phyloP scores from a whole-genome alignment of 2,329 filamentous ascomycete genomes.

The Chaetoscypha palmicola region DNA sequence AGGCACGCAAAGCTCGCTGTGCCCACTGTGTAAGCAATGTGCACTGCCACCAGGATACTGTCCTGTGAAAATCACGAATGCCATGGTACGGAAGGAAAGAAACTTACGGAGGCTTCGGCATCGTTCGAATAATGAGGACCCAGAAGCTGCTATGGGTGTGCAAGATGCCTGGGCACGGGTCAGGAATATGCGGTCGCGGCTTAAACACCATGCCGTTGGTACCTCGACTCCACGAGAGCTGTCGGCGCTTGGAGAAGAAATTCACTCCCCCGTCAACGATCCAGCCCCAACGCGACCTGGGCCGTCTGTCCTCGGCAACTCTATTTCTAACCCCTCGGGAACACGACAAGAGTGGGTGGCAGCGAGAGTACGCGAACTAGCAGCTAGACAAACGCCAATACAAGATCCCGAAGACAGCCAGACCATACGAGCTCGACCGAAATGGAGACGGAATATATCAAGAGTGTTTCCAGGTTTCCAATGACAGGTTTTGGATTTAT shows the following conservation, averaged over 20 bases:
- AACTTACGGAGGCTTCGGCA: slow-evolving; percentile 46
- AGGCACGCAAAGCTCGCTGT: slow-evolving; percentile 71
- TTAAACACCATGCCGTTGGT: slow-evolving; percentile 9
- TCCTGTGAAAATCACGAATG: slow-evolving; percentile 65
- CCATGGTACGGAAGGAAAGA: slow-evolving; percentile 77
- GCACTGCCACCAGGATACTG: slow-evolving; percentile 65
- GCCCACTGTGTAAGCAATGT: slow-evolving; percentile 82
- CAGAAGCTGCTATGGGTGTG: slow-evolving; percentile 8
- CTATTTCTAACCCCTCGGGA: not conserved
- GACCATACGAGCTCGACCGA: not conserved
- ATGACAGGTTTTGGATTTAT: slow-evolving; percentile 5
- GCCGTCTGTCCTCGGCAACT: slow-evolving; percentile 5
- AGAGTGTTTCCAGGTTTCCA: slow-evolving; percentile 26
- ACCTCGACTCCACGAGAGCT: slow-evolving; percentile 4
- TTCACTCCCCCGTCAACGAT: slow-evolving; percentile 12
- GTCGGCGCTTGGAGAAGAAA: slow-evolving; percentile 11
- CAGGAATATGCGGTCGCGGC: slow-evolving; percentile 7
- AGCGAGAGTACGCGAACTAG: slow-evolving; percentile 22
- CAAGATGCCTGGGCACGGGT: slow-evolving; percentile 7
- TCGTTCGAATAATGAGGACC: slow-evolving; percentile 17
- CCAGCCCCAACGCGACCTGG: slow-evolving; percentile 3
- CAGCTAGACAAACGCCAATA: slow-evolving; percentile 18
- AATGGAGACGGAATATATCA: slow-evolving; percentile 17
- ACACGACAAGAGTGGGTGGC: slow-evolving; percentile 17
- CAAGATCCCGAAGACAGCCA: slow-evolving; percentile 22